These are phyloP conservation scores for Westerdykella aurantiaca DNA, from an alignment of 2,329 filamentous ascomycete species.

Conservation along the genomic window DNA sequence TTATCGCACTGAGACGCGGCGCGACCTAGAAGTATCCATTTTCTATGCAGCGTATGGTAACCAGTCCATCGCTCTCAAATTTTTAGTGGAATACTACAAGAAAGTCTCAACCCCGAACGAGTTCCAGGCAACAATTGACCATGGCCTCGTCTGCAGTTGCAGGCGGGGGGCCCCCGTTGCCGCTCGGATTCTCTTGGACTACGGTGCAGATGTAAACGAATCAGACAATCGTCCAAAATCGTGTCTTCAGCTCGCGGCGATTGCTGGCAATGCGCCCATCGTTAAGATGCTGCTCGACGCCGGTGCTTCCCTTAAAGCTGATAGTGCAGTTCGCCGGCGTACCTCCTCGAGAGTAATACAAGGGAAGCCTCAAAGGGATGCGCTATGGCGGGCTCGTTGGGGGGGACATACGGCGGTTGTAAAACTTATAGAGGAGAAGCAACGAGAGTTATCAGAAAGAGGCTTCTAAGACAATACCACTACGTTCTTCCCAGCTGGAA, in stretches of 20 bases:
- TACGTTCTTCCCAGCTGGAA: too few species aligned
- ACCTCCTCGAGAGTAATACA: neutral
- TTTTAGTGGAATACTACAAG: neutral
- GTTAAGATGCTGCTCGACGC: slow-evolving; percentile 1
- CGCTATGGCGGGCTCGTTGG: neutral
- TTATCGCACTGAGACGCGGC: neutral
- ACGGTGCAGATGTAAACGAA: neutral
- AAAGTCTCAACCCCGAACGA: neutral
- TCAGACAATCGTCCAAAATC: neutral
- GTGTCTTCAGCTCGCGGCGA: slow-evolving; percentile 1
- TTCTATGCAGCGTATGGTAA: neutral
- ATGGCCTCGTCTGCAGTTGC: neutral
- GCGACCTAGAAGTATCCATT: neutral
- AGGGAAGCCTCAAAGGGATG: neutral
- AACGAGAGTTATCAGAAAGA: neutral
- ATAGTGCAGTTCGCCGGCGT: neutral
- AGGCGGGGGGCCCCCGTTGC: neutral
- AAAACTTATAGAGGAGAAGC: neutral
- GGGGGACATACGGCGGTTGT: neutral
- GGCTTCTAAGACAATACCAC: too few species aligned
- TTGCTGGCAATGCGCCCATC: neutral
- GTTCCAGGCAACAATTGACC: neutral
- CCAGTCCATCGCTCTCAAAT: neutral
- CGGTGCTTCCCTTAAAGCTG: neutral
- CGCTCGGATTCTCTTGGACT: neutral